Conservation (phyloP, 129 eudicot genomes). For the Artemisia argyi region DNA sequence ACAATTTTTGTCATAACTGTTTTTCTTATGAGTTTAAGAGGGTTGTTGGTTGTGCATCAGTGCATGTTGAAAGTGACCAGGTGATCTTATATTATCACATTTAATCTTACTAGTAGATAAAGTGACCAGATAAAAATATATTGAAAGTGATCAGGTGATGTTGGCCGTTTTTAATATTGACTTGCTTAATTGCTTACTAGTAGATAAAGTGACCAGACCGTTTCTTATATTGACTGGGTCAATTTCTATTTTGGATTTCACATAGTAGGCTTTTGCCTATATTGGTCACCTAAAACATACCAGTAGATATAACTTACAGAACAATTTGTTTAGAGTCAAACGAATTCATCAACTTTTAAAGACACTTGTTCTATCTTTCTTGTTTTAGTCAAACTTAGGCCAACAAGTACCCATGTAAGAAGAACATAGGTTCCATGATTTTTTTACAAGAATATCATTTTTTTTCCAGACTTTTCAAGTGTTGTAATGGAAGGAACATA, state of each 20-base stretch:
- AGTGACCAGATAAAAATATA: too few species aligned
- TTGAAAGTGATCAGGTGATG: too few species aligned
- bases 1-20: too few species aligned
- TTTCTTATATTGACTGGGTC: neutral
- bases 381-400: constrained; percentile 22
- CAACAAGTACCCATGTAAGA: constrained; percentile 26
- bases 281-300: constrained; percentile 28
- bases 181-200: too few species aligned
- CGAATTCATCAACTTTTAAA: constrained; percentile 20
- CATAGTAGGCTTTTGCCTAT: neutral
- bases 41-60: too few species aligned
- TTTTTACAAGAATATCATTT: neutral
- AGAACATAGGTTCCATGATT: neutral
- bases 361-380: constrained; percentile 11
- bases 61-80: too few species aligned
- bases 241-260: neutral
- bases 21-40: too few species aligned
- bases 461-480: neutral
- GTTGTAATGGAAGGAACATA: constrained; percentile 31
- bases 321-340: constrained; percentile 15
- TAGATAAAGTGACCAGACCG: too few species aligned
- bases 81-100: too few species aligned
- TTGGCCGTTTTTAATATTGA: too few species aligned
- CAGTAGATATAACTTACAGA: constrained; percentile 18
- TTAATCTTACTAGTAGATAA: too few species aligned